Conservation (phyloP, 345 rosid species). For the Hibiscus trionum region DNA sequence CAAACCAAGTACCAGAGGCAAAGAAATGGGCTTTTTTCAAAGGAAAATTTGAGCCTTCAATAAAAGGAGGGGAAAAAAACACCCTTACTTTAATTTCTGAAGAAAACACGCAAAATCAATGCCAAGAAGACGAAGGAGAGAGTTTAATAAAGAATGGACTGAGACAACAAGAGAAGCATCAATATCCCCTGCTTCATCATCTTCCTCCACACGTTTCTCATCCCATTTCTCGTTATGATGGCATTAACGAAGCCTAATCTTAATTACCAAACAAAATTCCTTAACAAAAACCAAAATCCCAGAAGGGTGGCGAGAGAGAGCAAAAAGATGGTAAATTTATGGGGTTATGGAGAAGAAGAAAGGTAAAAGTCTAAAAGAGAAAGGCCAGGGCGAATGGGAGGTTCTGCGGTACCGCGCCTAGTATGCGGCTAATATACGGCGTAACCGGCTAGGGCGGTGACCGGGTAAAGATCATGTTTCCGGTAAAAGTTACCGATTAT, state of each 20-base stretch:
- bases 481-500: no score
- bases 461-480: no score
- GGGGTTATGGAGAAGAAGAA: not conserved
- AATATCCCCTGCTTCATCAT: constrained; percentile 26
- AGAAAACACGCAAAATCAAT: constrained; percentile 15
- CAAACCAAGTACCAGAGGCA: not conserved
- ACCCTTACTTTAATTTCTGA: not conserved
- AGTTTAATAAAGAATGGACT: constrained; percentile 32
- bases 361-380: not conserved
- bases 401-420: no score
- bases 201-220: constrained; percentile 28
- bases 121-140: constrained; percentile 14
- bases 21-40: not conserved
- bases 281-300: constrained; percentile 3
- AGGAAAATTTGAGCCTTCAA: not conserved
- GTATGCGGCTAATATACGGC: no score
- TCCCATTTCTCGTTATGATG: constrained; percentile 10
- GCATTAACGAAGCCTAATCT: constrained; percentile 15
- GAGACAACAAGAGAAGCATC: constrained; percentile 7
- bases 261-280: not conserved
- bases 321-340: not conserved
- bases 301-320: not conserved
- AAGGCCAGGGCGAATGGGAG: not conserved
- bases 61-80: not conserved
- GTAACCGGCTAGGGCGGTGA: no score